A percentile compares a stretch with the other conserved stretches of the same genome.
These are phyloP conservation scores for Orychophragmus violaceus DNA, from an alignment of 345 rosid species.

Conservation along the genomic window DNA sequence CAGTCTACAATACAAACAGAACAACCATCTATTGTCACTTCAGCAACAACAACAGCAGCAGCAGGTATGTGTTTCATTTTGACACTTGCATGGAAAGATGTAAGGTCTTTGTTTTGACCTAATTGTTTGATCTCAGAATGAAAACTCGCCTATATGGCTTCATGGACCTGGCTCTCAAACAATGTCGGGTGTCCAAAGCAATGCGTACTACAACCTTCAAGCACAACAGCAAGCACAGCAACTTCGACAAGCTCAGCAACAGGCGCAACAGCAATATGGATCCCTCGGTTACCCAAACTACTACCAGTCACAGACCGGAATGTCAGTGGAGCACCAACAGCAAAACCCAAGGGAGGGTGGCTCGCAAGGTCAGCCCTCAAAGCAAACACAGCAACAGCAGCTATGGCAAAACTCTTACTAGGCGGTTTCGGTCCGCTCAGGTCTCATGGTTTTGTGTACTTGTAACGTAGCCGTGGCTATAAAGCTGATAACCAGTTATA, in stretches of 20 bases:
- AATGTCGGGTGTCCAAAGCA: constrained; percentile 53
- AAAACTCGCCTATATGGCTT: constrained; percentile 68
- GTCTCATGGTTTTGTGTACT: not conserved
- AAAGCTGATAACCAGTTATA: not conserved
- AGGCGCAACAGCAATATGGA: constrained; percentile 57
- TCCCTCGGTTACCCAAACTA: constrained; percentile 64
- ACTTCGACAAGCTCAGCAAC: constrained; percentile 72
- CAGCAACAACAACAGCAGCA: constrained; percentile 41
- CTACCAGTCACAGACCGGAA: constrained; percentile 69
- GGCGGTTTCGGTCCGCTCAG: not conserved
- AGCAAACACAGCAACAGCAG: constrained; percentile 62
- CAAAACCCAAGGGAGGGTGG: constrained; percentile 61
- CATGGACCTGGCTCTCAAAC: constrained; percentile 72
- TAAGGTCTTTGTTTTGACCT: not conserved
- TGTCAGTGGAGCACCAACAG: constrained; percentile 79
- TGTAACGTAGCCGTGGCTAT: not conserved
- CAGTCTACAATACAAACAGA: constrained; percentile 77
- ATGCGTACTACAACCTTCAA: constrained; percentile 76
- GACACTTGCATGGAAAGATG: not conserved
- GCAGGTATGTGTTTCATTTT: constrained; percentile 2
- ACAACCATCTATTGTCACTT: constrained; percentile 52
- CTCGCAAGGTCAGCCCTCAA: constrained; percentile 50
- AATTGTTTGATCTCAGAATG: constrained; percentile 42
- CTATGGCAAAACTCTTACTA: constrained; percentile 85
- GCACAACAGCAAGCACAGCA: constrained; percentile 56